phyloP scores from a whole-genome alignment of 2,329 filamentous ascomycete species.

The Calonectria hongkongensis region DNA sequence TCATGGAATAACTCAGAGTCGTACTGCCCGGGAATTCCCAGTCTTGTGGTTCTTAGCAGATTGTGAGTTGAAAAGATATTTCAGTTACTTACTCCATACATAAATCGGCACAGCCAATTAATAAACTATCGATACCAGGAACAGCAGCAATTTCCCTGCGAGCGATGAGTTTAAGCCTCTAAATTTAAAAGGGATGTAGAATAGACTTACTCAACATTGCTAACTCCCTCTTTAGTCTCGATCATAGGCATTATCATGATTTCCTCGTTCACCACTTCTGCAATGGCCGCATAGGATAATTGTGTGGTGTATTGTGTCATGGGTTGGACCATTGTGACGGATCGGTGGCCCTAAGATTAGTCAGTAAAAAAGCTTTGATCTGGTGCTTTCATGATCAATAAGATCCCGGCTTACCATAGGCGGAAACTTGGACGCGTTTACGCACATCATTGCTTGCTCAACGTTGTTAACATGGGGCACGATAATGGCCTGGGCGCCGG shows the following conservation, averaged over 20 bases:
- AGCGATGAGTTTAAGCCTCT: background rate
- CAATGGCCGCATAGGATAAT: slow-evolving; percentile 4
- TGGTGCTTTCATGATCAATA: no score
- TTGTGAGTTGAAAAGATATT: no score
- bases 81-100: slow-evolving; percentile 5
- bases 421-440: slow-evolving; percentile 13
- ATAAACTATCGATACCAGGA: background rate
- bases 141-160: background rate
- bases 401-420: background rate
- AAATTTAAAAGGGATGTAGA: no score
- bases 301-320: slow-evolving; percentile 18
- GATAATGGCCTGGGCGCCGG: slow-evolving; percentile 11
- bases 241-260: slow-evolving; percentile 14
- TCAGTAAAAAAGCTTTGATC: background rate
- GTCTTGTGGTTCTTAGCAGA: background rate
- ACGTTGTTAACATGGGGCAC: slow-evolving; percentile 11
- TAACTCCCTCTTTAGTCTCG: background rate
- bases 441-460: slow-evolving; percentile 14
- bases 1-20: background rate
- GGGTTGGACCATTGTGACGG: slow-evolving; percentile 12
- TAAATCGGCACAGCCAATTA: slow-evolving; percentile 12
- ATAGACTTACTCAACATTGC: background rate
- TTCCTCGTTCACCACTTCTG: slow-evolving; percentile 12
- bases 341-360: background rate
- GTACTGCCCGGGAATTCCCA: slow-evolving; percentile 10